Conservation (phyloP, 345 rosid genomes). For the Barbarea vulgaris region DNA sequence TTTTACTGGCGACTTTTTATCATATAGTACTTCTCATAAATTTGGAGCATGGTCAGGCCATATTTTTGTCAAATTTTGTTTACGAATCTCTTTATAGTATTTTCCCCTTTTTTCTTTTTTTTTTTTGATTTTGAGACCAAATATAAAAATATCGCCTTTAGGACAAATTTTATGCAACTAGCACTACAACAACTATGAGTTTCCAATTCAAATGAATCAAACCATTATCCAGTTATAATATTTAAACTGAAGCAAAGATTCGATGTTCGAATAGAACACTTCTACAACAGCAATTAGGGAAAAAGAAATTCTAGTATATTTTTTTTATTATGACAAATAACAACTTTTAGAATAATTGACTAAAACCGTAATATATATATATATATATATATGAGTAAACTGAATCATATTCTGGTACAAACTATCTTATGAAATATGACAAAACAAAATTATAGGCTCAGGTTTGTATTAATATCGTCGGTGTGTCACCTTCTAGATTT, state of each 20-base stretch:
- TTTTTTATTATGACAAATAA: background rate
- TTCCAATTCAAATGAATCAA: background rate
- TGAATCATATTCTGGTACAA: background rate
- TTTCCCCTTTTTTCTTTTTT: background rate
- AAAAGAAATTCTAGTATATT: background rate
- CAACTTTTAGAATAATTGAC: background rate
- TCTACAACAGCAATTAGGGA: background rate
- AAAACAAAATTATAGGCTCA: too few species aligned
- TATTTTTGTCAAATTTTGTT: constrained; percentile 3
- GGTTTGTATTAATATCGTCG: too few species aligned
- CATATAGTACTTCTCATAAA: background rate
- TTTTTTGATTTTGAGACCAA: background rate
- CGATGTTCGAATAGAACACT: background rate
- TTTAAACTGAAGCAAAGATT: background rate
- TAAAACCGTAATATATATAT: background rate
- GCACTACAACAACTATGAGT: constrained; percentile 1
- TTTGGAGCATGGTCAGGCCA: background rate
- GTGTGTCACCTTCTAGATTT: background rate
- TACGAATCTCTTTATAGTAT: background rate
- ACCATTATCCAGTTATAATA: background rate
- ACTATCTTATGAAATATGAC: background rate
- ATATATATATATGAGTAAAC: too few species aligned
- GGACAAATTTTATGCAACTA: constrained; percentile 9
- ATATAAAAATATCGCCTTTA: background rate
- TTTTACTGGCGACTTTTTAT: background rate